Conservation (phyloP, 73 alveolate species). For the Loxodes magnus region DNA sequence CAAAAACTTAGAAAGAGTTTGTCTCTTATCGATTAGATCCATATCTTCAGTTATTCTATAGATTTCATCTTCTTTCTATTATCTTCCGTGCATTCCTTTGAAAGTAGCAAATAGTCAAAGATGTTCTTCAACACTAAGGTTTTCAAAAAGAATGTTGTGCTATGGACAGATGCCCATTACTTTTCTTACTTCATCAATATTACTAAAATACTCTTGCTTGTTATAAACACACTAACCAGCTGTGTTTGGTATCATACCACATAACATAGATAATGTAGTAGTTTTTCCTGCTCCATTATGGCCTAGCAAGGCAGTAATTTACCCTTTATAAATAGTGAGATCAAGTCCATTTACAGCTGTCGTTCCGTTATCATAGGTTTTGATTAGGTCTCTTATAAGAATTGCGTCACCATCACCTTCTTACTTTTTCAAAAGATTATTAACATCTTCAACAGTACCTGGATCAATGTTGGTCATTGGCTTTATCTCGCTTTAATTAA, state of each 20-base stretch:
- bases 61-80: not conserved
- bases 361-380: conserved; percentile 27
- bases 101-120: conserved; percentile 48
- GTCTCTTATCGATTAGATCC: conserved; percentile 51
- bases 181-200: conserved; percentile 30
- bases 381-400: conserved; percentile 7
- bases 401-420: conserved; percentile 12
- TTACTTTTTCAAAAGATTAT: conserved; percentile 6
- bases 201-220: conserved; percentile 52
- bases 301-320: conserved; percentile 86
- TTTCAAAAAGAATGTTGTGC: conserved; percentile 58
- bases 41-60: not conserved
- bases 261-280: conserved; percentile 82
- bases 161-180: conserved; percentile 77
- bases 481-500: not conserved
- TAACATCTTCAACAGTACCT: conserved; percentile 31
- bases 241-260: conserved; percentile 76
- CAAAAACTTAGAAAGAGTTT: conserved; percentile 53
- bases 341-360: conserved; percentile 61
- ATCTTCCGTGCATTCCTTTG: conserved; percentile 46
- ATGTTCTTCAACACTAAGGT: conserved; percentile 57
- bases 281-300: conserved; percentile 99
- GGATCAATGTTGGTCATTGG: conserved; percentile 13
- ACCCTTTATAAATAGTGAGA: conserved; percentile 66
- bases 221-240: conserved; percentile 68